Conservation (phyloP, 1,284 basidiomycete species). For the Testicularia cyperi region DNA sequence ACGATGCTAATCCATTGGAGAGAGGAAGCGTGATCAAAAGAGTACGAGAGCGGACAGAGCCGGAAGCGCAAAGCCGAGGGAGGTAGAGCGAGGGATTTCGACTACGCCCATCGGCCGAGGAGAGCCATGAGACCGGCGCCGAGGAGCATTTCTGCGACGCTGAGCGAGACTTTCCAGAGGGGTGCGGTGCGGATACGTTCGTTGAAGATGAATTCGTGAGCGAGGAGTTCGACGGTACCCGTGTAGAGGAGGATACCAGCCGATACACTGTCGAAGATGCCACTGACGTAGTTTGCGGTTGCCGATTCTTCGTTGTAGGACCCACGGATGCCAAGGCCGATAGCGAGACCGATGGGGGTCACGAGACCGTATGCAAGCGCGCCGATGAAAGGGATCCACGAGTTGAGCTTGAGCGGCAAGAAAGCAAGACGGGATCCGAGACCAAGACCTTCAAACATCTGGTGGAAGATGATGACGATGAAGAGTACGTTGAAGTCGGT, state of each 20-base stretch:
- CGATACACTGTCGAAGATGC: constrained; percentile 55
- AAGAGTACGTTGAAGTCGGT: constrained; percentile 78
- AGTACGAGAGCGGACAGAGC: too few species aligned
- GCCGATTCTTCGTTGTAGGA: constrained; percentile 56
- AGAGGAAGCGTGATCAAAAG: too few species aligned
- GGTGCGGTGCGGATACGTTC: constrained; percentile 58
- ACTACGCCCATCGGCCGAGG: constrained; percentile 60
- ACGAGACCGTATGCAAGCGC: constrained; percentile 50
- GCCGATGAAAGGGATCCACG: constrained; percentile 34
- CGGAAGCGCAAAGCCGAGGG: too few species aligned
- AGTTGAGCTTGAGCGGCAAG: constrained; percentile 29
- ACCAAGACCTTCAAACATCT: constrained; percentile 60
- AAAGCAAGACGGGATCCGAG: constrained; percentile 54
- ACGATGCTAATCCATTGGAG: too few species aligned
- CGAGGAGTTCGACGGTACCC: constrained; percentile 55
- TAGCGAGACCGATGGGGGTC: constrained; percentile 58
- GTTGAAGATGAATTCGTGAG: constrained; percentile 61
- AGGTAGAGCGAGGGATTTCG: too few species aligned
- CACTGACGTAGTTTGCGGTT: constrained; percentile 55
- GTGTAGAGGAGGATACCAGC: constrained; percentile 59
- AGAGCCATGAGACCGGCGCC: constrained; percentile 63
- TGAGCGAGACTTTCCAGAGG: constrained; percentile 48
- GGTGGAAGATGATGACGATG: constrained; percentile 75
- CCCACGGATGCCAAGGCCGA: constrained; percentile 53
- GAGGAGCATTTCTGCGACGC: constrained; percentile 57